These are phyloP conservation scores for Neurospora terricola DNA, from an alignment of 495 filamentous ascomycete species.

Conservation along the genomic window DNA sequence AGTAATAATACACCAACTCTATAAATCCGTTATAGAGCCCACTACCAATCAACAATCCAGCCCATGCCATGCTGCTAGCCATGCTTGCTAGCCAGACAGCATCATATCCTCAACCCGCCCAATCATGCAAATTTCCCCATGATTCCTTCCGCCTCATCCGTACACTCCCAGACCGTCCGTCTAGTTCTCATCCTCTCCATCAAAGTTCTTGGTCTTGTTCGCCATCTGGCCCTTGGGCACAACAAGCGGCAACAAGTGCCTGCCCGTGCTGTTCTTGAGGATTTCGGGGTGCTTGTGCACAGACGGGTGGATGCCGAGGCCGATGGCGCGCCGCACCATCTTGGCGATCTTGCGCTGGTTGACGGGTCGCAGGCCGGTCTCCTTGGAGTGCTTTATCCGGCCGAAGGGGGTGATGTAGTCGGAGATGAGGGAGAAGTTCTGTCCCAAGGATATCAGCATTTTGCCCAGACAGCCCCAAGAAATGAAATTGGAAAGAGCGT, in stretches of 20 bases:
- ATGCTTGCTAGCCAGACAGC: not conserved
- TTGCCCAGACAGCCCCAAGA: not conserved
- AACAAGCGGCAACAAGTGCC: not conserved
- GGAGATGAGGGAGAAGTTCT: slow-evolving; percentile 91
- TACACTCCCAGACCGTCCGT: not conserved
- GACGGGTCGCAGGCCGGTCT: slow-evolving; percentile 73
- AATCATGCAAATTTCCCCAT: not conserved
- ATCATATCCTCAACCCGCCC: not conserved
- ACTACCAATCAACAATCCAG: not conserved
- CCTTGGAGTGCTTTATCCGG: slow-evolving; percentile 61
- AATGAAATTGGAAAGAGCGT: not conserved
- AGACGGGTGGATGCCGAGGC: slow-evolving; percentile 83
- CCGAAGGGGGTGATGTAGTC: slow-evolving; percentile 81
- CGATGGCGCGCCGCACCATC: slow-evolving; percentile 79
- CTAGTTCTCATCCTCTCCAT: not conserved
- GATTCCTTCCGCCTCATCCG: not conserved
- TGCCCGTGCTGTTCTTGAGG: slow-evolving; percentile 30
- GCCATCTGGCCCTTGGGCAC: not conserved
- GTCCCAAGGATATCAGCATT: slow-evolving; percentile 4
- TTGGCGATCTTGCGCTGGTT: slow-evolving; percentile 92
- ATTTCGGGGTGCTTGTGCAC: slow-evolving; percentile 91
- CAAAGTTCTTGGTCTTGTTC: slow-evolving; percentile 1
- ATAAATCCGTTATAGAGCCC: not conserved
- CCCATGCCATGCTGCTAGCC: not conserved
- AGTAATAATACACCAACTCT: not conserved